Evolutionary conservation across 306 rosid species (phyloP).

Genomic region (Vigna mungo): DNA sequence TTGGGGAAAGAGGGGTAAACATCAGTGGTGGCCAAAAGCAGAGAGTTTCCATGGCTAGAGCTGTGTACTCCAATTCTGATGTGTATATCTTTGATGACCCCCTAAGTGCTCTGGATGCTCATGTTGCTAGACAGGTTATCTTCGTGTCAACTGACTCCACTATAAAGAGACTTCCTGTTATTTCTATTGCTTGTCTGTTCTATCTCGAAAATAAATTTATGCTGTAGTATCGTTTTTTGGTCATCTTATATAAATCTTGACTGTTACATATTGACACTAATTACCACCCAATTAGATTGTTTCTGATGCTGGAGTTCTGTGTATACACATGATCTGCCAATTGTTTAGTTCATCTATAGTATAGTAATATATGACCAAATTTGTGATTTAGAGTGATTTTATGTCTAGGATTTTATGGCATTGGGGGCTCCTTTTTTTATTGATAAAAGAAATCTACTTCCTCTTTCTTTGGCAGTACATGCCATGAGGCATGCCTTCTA

Average conservation of each 20-base stretch:
- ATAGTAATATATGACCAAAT: constrained; percentile 12
- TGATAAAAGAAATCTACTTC: constrained; percentile 3
- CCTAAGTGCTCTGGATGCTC: constrained; percentile 94
- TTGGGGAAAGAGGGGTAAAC: constrained; percentile 97
- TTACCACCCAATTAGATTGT: constrained; percentile 1
- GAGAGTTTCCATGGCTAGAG: constrained; percentile 96
- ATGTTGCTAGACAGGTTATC: constrained; percentile 87
- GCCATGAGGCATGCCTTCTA: background rate
- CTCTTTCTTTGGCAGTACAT: background rate
- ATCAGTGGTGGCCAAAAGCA: constrained; percentile 99
- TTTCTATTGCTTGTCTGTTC: constrained; percentile 29
- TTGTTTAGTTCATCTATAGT: background rate
- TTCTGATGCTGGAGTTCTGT: constrained; percentile 20
- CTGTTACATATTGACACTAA: constrained; percentile 3
- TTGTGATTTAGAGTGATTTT: constrained; percentile 12
- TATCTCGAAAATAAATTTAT: constrained; percentile 16
- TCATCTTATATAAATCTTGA: constrained; percentile 25
- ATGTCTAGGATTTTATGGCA: background rate
- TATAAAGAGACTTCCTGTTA: constrained; percentile 24
- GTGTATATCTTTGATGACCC: constrained; percentile 92
- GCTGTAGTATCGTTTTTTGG: constrained; percentile 33
- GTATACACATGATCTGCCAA: constrained; percentile 5
- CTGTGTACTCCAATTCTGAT: constrained; percentile 88
- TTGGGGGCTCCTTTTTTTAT: background rate
- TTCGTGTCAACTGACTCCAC: constrained; percentile 37